phyloP scores from a whole-genome alignment of 2,329 filamentous ascomycete genomes.

The Huntiella abstrusa region DNA sequence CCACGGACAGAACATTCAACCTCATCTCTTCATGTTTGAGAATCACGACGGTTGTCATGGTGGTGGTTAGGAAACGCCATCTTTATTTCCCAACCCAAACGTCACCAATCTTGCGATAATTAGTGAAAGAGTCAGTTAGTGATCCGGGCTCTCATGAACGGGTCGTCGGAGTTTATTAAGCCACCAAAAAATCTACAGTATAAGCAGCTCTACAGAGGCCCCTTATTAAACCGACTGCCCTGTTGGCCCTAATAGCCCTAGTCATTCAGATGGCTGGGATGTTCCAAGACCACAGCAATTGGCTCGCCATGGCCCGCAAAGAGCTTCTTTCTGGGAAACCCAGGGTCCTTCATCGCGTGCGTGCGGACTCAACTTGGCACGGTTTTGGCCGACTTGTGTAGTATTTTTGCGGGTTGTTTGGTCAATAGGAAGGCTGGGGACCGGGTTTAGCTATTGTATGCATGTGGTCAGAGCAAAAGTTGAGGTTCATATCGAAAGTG shows the following conservation, averaged over 20 bases:
- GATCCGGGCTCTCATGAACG: too few relatives aligned
- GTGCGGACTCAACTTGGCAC: not conserved
- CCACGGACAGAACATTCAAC: too few relatives aligned
- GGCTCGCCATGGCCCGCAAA: not conserved
- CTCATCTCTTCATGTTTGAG: too few relatives aligned
- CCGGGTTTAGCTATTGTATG: not conserved
- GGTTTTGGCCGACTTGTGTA: not conserved
- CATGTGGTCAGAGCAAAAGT: not conserved
- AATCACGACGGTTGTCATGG: too few relatives aligned
- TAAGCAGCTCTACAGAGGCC: too few relatives aligned
- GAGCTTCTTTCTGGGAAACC: constrained; percentile 2
- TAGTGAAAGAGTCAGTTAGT: too few relatives aligned
- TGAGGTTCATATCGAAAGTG: too few relatives aligned
- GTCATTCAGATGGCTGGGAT: constrained; percentile 1
- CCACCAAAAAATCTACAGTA: too few relatives aligned
- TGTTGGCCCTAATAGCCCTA: not conserved
- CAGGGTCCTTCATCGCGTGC: constrained; percentile 2
- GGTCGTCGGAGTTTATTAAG: too few relatives aligned
- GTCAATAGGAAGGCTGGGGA: constrained; percentile 3
- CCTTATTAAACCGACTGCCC: not conserved
- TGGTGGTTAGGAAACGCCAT: too few relatives aligned
- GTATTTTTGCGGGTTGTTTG: not conserved
- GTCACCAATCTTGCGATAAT: too few relatives aligned
- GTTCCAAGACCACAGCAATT: not conserved
- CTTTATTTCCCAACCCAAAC: too few relatives aligned